Evolutionary conservation across 2,329 filamentous ascomycete species (phyloP).

Genomic region (Pezicula radicicola): DNA sequence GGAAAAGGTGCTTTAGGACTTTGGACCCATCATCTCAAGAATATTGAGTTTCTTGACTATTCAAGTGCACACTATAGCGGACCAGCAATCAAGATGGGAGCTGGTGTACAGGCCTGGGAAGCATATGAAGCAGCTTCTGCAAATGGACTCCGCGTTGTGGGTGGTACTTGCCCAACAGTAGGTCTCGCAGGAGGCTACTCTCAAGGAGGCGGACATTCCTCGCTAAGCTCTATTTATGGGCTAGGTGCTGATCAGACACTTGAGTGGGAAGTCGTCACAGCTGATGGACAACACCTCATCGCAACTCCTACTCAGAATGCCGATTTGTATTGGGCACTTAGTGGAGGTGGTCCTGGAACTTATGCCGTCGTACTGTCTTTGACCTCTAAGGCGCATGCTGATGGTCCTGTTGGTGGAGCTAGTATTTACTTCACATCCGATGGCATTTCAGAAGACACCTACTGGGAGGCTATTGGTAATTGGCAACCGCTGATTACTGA

Average conservation of each 20-base stretch:
- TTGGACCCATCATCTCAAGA: slow-evolving; percentile 13
- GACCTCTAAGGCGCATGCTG: slow-evolving; percentile 48
- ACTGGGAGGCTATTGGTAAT: slow-evolving; percentile 43
- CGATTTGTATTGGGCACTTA: slow-evolving; percentile 14
- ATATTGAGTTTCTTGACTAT: slow-evolving; percentile 9
- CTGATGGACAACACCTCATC: slow-evolving; percentile 10
- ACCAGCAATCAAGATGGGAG: slow-evolving; percentile 23
- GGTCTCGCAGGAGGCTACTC: slow-evolving; percentile 11
- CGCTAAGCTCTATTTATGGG: slow-evolving; percentile 7
- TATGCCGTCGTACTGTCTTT: slow-evolving; percentile 35
- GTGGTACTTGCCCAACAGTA: slow-evolving; percentile 6
- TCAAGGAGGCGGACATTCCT: slow-evolving; percentile 14
- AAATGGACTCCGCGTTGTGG: slow-evolving; percentile 24
- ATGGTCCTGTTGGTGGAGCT: slow-evolving; percentile 36
- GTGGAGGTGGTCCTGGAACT: slow-evolving; percentile 24
- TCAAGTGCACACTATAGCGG: slow-evolving; percentile 1
- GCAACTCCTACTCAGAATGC: slow-evolving; percentile 5
- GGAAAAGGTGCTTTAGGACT: slow-evolving; percentile 26
- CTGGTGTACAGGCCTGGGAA: slow-evolving; percentile 11
- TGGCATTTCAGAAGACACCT: slow-evolving; percentile 47
- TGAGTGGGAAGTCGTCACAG: slow-evolving; percentile 10
- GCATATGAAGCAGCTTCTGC: slow-evolving; percentile 22
- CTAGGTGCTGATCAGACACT: slow-evolving; percentile 14
- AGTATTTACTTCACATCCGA: slow-evolving; percentile 38
- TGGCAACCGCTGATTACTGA: slow-evolving; percentile 31